These are phyloP conservation scores for Paraglomus brasilianum DNA, from an alignment of 192 early-diverging fungal species.

Conservation along the genomic window DNA sequence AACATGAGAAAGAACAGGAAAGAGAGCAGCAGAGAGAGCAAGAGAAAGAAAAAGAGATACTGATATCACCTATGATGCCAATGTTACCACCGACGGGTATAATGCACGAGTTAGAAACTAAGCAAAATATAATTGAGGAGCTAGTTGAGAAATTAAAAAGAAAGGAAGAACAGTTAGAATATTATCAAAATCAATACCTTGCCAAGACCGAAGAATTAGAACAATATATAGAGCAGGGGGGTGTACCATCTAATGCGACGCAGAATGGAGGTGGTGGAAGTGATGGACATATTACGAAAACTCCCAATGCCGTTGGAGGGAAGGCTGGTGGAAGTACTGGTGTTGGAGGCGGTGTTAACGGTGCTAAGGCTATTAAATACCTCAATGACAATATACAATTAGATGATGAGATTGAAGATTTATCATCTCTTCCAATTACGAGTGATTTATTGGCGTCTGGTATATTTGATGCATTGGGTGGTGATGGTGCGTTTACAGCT, in stretches of 20 bases:
- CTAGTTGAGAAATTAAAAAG: slow-evolving; percentile 26
- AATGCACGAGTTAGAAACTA: slow-evolving; percentile 21
- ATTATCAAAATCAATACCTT: slow-evolving; percentile 31
- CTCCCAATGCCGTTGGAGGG: neutral
- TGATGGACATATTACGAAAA: neutral
- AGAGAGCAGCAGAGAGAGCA: too few relatives aligned
- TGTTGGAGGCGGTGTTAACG: neutral
- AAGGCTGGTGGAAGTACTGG: neutral
- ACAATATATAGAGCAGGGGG: neutral
- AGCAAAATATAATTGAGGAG: slow-evolving; percentile 28
- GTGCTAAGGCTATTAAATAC: neutral
- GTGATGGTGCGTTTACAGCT: slow-evolving; percentile 5
- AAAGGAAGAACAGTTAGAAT: slow-evolving; percentile 31
- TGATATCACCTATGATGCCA: slow-evolving; percentile 2
- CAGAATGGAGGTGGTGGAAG: too few relatives aligned
- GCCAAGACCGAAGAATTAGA: slow-evolving; percentile 28
- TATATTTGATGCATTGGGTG: slow-evolving; percentile 15
- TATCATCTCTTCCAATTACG: slow-evolving; percentile 26
- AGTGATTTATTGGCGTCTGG: slow-evolving; percentile 22
- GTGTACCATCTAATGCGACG: too few relatives aligned
- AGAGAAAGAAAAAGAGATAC: too few relatives aligned
- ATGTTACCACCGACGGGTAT: neutral
- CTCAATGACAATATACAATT: neutral
- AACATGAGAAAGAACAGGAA: slow-evolving; percentile 18
- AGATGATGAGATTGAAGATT: neutral